Conservation (phyloP, 495 filamentous ascomycete genomes). For the Choiromyces venosus region DNA sequence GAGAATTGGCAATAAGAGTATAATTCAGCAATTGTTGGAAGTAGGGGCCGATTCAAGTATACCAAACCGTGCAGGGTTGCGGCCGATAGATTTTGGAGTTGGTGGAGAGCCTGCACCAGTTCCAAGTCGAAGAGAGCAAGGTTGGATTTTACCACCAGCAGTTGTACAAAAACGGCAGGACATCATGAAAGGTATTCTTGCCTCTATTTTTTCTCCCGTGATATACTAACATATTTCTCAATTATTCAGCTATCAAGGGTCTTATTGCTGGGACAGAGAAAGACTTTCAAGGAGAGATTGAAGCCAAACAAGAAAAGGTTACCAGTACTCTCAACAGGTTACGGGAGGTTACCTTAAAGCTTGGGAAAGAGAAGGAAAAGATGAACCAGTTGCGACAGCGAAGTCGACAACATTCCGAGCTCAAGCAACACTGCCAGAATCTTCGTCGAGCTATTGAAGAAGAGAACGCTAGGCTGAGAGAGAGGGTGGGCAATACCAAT, state of each 20-base stretch:
- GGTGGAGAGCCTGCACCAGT: slow-evolving; percentile 57
- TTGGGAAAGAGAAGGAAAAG: slow-evolving; percentile 66
- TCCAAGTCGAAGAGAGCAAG: slow-evolving; percentile 37
- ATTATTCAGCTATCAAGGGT: slow-evolving; percentile 58
- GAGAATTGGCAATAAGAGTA: slow-evolving; percentile 78
- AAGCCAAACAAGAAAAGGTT: slow-evolving; percentile 72
- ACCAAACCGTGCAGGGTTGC: slow-evolving; percentile 77
- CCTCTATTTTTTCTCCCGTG: background rate
- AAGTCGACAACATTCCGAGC: slow-evolving; percentile 38
- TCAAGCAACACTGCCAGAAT: slow-evolving; percentile 45
- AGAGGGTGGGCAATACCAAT: slow-evolving; percentile 22
- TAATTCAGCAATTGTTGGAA: slow-evolving; percentile 87
- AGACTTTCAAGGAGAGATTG: slow-evolving; percentile 68
- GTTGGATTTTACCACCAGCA: slow-evolving; percentile 35
- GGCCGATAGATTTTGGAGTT: slow-evolving; percentile 87
- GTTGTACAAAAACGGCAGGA: slow-evolving; percentile 49
- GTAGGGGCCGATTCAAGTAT: slow-evolving; percentile 86
- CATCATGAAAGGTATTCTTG: slow-evolving; percentile 55
- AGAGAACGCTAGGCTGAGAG: slow-evolving; percentile 44
- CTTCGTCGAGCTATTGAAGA: slow-evolving; percentile 50
- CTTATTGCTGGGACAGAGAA: slow-evolving; percentile 67
- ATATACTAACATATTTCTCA: background rate
- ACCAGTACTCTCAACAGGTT: slow-evolving; percentile 70
- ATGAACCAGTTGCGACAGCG: slow-evolving; percentile 56
- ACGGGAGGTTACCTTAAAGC: slow-evolving; percentile 68